These are phyloP conservation scores for Erucastrum elatum DNA, from an alignment of 345 rosid species.

Conservation along the genomic window DNA sequence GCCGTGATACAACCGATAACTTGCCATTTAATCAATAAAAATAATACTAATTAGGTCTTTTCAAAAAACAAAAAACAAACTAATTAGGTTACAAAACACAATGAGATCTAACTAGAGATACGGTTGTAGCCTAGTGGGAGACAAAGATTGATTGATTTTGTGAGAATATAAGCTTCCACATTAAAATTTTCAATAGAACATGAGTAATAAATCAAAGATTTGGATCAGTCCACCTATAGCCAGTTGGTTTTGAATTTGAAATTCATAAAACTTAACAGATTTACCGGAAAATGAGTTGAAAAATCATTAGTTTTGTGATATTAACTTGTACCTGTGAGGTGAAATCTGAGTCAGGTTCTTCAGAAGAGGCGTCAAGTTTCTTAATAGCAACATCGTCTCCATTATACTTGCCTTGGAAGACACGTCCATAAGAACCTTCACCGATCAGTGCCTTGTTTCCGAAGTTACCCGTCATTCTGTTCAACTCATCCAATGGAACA, in stretches of 20 bases:
- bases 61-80: no score
- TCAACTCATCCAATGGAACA: conserved; percentile 66
- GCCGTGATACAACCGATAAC: conserved; percentile 84
- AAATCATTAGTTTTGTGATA: background rate
- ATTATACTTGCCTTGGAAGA: conserved; percentile 64
- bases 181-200: no score
- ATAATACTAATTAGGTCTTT: background rate
- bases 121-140: background rate
- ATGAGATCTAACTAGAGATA: background rate
- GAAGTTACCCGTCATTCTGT: conserved; percentile 62
- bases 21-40: conserved; percentile 33
- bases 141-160: background rate
- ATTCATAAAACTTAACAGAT: no score
- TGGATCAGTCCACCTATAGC: no score
- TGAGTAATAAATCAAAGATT: no score
- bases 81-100: background rate
- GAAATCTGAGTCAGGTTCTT: conserved; percentile 83
- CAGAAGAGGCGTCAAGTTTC: conserved; percentile 79
- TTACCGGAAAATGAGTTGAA: background rate
- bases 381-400: conserved; percentile 72
- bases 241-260: no score
- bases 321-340: conserved; percentile 63
- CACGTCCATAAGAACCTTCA: conserved; percentile 97
- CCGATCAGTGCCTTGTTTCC: conserved; percentile 88
- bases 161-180: no score